Conservation (phyloP, 2,329 filamentous ascomycete genomes). For the Neofusicoccum sp. region DNA sequence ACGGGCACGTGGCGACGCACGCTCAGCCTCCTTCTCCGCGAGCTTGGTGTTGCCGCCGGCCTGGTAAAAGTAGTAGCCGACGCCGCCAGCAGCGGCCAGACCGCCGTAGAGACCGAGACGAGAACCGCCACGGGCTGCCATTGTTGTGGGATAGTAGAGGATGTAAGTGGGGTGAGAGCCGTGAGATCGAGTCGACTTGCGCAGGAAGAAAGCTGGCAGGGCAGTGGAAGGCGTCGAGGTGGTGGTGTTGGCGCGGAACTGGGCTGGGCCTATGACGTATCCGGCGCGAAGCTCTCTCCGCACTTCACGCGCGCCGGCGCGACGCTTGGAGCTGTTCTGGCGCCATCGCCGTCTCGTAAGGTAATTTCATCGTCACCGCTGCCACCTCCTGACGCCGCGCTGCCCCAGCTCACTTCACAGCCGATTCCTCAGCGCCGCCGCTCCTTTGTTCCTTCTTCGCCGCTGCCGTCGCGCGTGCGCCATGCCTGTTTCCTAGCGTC, state of each 20-base stretch:
- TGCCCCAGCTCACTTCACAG: not conserved
- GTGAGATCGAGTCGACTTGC: not conserved
- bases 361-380: slow-evolving; percentile 2
- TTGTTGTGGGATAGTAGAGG: not conserved
- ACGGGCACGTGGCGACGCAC: slow-evolving; percentile 52
- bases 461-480: not conserved
- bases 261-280: not conserved
- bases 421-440: not conserved
- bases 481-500: slow-evolving; percentile 3
- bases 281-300: slow-evolving; percentile 11
- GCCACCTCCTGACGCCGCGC: not conserved
- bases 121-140: slow-evolving; percentile 12
- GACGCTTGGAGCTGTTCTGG: not conserved
- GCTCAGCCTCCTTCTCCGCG: slow-evolving; percentile 83
- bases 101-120: not conserved
- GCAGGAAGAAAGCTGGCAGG: not conserved
- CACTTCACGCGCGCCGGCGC: not conserved
- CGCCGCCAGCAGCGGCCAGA: slow-evolving; percentile 40
- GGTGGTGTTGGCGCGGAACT: not conserved
- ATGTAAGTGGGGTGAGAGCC: not conserved
- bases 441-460: not conserved
- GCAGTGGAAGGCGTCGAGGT: not conserved
- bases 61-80: slow-evolving; percentile 88
- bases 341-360: not conserved
- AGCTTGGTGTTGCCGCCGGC: slow-evolving; percentile 78